Percentiles rank a stretch among this genome's conserved stretches.
Evolutionary conservation across 768 basidiomycete species (phyloP).

Genomic region (Mycena sanguinolenta): DNA sequence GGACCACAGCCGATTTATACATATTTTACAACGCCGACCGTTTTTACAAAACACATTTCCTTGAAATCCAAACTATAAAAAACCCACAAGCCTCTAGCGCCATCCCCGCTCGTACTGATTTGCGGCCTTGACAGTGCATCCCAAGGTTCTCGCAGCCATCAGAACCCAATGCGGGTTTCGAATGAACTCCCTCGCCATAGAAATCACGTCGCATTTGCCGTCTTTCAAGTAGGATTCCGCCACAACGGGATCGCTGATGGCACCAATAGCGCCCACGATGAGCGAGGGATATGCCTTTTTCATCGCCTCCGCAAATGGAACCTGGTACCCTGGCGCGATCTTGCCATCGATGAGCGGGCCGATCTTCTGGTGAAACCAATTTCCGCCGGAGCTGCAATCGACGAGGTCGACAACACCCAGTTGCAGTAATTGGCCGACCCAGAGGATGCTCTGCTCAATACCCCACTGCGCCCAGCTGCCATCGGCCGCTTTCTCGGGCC

Average conservation of each 20-base stretch:
- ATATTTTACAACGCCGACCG: no score
- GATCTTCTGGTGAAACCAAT: conserved; percentile 73
- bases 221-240: conserved; percentile 71
- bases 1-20: no score
- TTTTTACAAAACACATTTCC: no score
- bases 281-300: conserved; percentile 72
- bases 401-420: conserved; percentile 73
- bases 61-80: no score
- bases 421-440: conserved; percentile 67
- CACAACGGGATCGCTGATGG: conserved; percentile 71
- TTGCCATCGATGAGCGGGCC: conserved; percentile 8
- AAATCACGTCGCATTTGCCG: conserved; percentile 77
- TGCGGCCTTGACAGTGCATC: conserved; percentile 73
- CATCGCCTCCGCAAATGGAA: conserved; percentile 76
- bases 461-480: conserved; percentile 81
- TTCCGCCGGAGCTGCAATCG: conserved; percentile 79
- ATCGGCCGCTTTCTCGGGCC: conserved; percentile 65
- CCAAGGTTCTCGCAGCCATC: conserved; percentile 72
- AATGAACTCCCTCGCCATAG: conserved; percentile 76
- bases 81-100: conserved; percentile 30
- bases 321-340: conserved; percentile 74
- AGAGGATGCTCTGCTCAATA: conserved; percentile 78
- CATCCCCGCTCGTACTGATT: conserved; percentile 80
- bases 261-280: conserved; percentile 74
- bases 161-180: conserved; percentile 77